phyloP scores from a whole-genome alignment of 306 rosid species.

The Dalbergia cochinchinensis region DNA sequence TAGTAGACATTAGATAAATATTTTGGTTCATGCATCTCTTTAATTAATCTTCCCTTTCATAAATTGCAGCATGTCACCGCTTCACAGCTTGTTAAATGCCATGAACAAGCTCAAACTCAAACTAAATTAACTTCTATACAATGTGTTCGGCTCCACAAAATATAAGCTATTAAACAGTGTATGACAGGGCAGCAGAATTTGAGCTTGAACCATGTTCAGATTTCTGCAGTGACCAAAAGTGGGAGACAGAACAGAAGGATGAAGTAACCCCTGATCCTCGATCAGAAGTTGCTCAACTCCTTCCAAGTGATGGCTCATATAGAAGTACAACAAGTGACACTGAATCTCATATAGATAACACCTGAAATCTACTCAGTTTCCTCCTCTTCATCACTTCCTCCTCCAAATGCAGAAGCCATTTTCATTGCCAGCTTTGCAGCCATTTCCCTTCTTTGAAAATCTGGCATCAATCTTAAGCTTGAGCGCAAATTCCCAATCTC shows the following conservation, averaged over 20 bases:
- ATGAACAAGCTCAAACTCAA: neutral
- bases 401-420: slow-evolving; percentile 79
- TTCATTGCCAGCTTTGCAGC: slow-evolving; percentile 80
- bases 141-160: slow-evolving; percentile 14
- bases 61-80: neutral
- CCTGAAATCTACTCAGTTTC: slow-evolving; percentile 39
- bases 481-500: slow-evolving; percentile 75
- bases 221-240: slow-evolving; percentile 24
- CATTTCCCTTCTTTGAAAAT: slow-evolving; percentile 79
- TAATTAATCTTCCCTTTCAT: neutral
- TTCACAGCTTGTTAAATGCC: neutral
- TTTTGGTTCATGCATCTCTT: neutral
- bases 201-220: slow-evolving; percentile 28
- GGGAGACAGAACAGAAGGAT: slow-evolving; percentile 8
- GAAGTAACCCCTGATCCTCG: neutral
- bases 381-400: slow-evolving; percentile 64
- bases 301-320: neutral
- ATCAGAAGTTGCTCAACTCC: neutral
- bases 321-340: neutral
- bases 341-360: neutral
- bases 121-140: neutral
- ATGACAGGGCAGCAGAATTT: neutral
- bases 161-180: neutral
- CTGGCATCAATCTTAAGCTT: slow-evolving; percentile 80
- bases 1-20: neutral